phyloP scores from a whole-genome alignment of 2,329 filamentous ascomycete genomes.

The Microcyclospora pomicola region DNA sequence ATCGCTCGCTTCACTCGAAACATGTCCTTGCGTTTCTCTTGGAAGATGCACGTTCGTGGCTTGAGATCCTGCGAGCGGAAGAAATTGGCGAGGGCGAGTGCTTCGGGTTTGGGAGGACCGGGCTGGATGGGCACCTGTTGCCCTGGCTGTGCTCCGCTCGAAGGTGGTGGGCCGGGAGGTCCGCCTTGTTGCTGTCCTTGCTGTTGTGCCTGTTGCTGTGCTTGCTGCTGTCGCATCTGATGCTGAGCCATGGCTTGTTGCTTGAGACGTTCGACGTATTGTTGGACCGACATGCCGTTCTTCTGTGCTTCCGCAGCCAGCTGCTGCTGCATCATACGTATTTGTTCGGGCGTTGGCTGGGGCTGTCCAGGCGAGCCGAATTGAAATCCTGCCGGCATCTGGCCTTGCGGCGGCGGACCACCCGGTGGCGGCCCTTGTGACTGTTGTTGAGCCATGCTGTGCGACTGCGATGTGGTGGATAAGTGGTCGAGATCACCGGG shows the following conservation, averaged over 20 bases:
- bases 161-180: no score
- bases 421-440: no score
- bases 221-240: slow-evolving; percentile 21
- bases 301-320: slow-evolving; percentile 70
- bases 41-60: slow-evolving; percentile 77
- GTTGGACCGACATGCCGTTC: slow-evolving; percentile 67
- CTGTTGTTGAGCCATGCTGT: no score
- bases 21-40: slow-evolving; percentile 96
- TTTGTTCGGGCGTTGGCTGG: slow-evolving; percentile 67
- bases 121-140: slow-evolving; percentile 56
- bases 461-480: no score
- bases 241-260: slow-evolving; percentile 40
- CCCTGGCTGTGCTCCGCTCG: slow-evolving; percentile 28
- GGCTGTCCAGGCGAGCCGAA: slow-evolving; percentile 25
- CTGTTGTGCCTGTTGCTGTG: slow-evolving; percentile 18
- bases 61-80: slow-evolving; percentile 75
- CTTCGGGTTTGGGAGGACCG: slow-evolving; percentile 76
- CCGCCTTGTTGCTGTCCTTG: slow-evolving; percentile 25
- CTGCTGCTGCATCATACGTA: slow-evolving; percentile 69
- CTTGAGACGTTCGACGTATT: slow-evolving; percentile 54
- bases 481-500: no score
- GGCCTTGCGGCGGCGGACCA: no score
- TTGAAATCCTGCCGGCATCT: background rate
- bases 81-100: slow-evolving; percentile 79
- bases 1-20: slow-evolving; percentile 97